phyloP scores from a whole-genome alignment of 1,284 basidiomycete genomes.

The Peniophora sp. region DNA sequence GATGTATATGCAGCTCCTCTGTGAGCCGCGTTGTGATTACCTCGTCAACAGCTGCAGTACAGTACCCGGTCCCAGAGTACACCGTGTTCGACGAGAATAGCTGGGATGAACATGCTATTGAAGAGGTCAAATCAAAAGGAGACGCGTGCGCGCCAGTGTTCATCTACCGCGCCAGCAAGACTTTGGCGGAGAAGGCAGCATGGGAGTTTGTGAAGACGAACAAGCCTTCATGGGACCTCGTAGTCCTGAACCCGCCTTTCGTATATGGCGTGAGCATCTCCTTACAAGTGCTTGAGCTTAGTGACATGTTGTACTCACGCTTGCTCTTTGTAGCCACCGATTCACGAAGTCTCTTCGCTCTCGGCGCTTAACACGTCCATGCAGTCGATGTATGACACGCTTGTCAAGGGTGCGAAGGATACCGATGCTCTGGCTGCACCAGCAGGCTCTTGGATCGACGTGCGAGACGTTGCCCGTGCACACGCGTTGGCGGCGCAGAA shows the following conservation, averaged over 20 bases:
- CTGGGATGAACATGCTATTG: constrained; percentile 60
- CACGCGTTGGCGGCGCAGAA: constrained; percentile 48
- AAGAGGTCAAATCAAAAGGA: constrained; percentile 47
- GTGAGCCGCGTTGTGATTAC: constrained; percentile 67
- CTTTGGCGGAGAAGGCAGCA: constrained; percentile 57
- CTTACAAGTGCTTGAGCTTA: neutral
- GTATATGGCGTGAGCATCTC: constrained; percentile 23
- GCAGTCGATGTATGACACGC: constrained; percentile 23
- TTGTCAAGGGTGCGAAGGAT: constrained; percentile 20
- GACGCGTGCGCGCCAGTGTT: constrained; percentile 28
- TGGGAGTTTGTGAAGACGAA: constrained; percentile 54
- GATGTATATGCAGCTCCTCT: constrained; percentile 22
- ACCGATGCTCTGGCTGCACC: constrained; percentile 9
- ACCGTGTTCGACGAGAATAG: constrained; percentile 34
- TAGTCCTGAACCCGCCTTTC: constrained; percentile 48
- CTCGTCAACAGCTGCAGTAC: constrained; percentile 44
- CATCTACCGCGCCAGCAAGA: constrained; percentile 60
- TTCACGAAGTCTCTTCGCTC: constrained; percentile 41
- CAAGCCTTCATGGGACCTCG: constrained; percentile 49
- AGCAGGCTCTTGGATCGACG: constrained; percentile 41
- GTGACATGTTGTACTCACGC: constrained; percentile 12
- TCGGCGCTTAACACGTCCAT: constrained; percentile 47
- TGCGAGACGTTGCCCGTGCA: constrained; percentile 52
- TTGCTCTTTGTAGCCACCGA: constrained; percentile 24
- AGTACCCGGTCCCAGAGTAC: constrained; percentile 17